Evolutionary conservation across 257 asterid genomes (phyloP).

Genomic region (Avicennia marina): DNA sequence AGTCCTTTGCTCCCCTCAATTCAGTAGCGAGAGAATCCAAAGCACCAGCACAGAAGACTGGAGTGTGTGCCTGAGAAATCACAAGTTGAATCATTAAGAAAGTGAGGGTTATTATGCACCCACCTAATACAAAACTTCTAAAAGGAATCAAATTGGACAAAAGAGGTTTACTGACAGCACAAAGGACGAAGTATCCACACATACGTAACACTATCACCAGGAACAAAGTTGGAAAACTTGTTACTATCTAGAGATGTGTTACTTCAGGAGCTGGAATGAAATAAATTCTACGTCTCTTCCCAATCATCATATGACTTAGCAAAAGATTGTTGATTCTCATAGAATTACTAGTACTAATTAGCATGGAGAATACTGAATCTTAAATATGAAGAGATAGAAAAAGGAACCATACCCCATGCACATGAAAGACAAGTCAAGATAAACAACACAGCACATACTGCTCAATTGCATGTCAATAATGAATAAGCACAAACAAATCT

Average conservation of each 20-base stretch:
- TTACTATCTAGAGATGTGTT: too few relatives aligned
- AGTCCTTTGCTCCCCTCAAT: slow-evolving; percentile 80
- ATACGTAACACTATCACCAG: neutral
- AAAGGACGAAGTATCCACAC: neutral
- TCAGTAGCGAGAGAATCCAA: slow-evolving; percentile 62
- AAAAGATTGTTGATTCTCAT: neutral
- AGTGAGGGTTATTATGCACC: neutral
- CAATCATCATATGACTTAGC: neutral
- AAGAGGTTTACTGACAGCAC: neutral
- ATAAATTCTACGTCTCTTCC: neutral
- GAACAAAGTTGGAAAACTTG: neutral
- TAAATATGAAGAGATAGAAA: too few relatives aligned
- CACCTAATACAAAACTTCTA: neutral
- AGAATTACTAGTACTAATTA: too few relatives aligned
- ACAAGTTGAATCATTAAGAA: neutral
- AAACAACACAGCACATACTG: too few relatives aligned
- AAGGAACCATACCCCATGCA: too few relatives aligned
- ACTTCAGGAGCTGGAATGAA: neutral
- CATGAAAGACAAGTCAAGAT: too few relatives aligned
- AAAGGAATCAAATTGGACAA: neutral
- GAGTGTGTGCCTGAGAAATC: slow-evolving; percentile 54
- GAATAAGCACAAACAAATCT: too few relatives aligned
- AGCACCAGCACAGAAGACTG: slow-evolving; percentile 61
- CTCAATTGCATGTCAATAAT: too few relatives aligned
- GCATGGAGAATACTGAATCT: too few relatives aligned